Conservation (phyloP, 176 grass and related monocot species). For the Rhipidocladum racemiflorum region DNA sequence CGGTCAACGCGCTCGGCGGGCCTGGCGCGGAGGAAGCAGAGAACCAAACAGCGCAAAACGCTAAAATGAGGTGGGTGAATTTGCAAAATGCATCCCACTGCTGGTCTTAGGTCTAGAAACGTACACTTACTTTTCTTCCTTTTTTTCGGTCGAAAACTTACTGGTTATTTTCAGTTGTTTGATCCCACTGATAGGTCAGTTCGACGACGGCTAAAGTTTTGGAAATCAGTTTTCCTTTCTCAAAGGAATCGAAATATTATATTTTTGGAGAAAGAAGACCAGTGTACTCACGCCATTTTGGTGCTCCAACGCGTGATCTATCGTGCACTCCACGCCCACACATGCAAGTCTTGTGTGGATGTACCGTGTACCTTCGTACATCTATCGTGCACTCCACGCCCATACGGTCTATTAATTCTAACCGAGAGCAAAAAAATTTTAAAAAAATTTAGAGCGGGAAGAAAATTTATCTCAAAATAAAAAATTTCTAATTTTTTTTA, state of each 20-base stretch:
- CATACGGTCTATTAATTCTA: too few relatives aligned
- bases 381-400: too few relatives aligned
- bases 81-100: constrained; percentile 23
- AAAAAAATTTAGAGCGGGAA: too few relatives aligned
- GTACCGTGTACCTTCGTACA: background rate
- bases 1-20: too few relatives aligned
- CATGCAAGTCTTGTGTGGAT: constrained; percentile 31
- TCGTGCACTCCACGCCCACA: constrained; percentile 23
- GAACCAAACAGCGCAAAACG: too few relatives aligned
- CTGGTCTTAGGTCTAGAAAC: background rate
- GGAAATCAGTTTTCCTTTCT: constrained; percentile 18
- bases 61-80: background rate
- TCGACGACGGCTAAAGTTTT: background rate
- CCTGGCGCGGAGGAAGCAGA: too few relatives aligned
- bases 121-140: background rate
- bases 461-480: too few relatives aligned
- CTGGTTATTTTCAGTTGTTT: constrained; percentile 20
- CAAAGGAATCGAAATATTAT: background rate
- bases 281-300: constrained; percentile 19
- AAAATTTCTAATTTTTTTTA: too few relatives aligned
- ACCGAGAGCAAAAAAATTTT: too few relatives aligned
- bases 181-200: constrained; percentile 11
- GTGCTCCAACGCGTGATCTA: constrained; percentile 11
- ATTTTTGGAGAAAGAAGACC: background rate
- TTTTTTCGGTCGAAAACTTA: background rate